Conservation (phyloP, 805 yeast genomes). For the Debaryomyces maramus region DNA sequence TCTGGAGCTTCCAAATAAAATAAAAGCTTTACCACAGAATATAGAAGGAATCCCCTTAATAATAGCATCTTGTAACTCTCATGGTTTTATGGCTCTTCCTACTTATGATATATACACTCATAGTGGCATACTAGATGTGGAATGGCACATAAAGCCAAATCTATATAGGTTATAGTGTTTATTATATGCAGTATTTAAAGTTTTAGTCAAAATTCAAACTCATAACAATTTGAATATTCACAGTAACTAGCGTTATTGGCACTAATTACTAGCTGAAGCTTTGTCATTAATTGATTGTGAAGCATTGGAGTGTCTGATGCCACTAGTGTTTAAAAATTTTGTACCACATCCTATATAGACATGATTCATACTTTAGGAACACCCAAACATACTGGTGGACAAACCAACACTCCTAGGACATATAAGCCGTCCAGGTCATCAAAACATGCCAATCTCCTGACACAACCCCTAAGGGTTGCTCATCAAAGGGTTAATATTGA, state of each 20-base stretch:
- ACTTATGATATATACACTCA: conserved; percentile 11
- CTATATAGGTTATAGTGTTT: not conserved
- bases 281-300: not conserved
- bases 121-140: conserved; percentile 8
- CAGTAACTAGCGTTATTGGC: too few relatives aligned
- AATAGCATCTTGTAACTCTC: not conserved
- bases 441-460: conserved; percentile 24
- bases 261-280: not conserved
- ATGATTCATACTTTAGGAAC: conserved; percentile 8
- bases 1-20: not conserved
- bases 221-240: too few relatives aligned
- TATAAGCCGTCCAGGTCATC: conserved; percentile 18
- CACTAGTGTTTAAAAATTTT: not conserved
- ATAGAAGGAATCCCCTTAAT: conserved; percentile 12
- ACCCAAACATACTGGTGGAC: conserved; percentile 10
- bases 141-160: conserved; percentile 12
- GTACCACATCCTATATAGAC: not conserved
- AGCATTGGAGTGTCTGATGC: not conserved
- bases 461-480: conserved; percentile 65
- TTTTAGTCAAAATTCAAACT: not conserved
- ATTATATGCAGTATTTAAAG: conserved; percentile 6
- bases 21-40: not conserved
- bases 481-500: conserved; percentile 83
- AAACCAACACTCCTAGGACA: conserved; percentile 19
- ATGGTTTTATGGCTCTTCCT: conserved; percentile 12